Conservation (phyloP, 805 yeast species). For the Monosporozyma solicola region DNA sequence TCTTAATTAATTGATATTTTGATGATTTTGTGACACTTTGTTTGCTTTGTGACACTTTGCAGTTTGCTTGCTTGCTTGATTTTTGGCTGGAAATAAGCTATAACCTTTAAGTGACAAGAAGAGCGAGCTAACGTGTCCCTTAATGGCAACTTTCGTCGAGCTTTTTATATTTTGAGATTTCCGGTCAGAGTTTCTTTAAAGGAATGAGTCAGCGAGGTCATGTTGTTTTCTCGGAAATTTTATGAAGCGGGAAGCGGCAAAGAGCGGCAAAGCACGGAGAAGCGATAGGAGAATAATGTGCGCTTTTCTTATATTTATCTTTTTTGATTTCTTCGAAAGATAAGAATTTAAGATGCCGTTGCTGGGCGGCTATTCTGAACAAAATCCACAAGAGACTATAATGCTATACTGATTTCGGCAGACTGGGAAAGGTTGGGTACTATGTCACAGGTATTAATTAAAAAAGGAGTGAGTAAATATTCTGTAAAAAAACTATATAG, state of each 20-base stretch:
- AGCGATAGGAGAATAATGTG: not conserved
- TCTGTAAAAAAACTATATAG: not conserved
- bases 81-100: not conserved
- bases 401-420: too few species aligned
- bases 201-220: constrained; percentile 10
- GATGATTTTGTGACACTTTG: not conserved
- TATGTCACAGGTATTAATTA: not conserved
- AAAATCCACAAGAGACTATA: too few species aligned
- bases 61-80: not conserved
- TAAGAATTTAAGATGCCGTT: not conserved
- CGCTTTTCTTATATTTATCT: not conserved
- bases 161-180: not conserved
- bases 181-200: constrained; percentile 2
- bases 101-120: constrained; percentile 1
- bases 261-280: not conserved
- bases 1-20: not conserved
- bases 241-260: too few species aligned
- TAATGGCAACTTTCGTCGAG: constrained; percentile 2
- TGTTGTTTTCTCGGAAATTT: not conserved
- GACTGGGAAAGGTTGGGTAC: not conserved
- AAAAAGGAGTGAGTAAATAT: not conserved
- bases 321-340: too few species aligned
- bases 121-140: constrained; percentile 1
- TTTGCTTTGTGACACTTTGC: not conserved
- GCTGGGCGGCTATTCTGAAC: not conserved